These are phyloP conservation scores for Calcarisporium arbuscula DNA, from an alignment of 2,329 filamentous ascomycete genomes.

Conservation along the genomic window DNA sequence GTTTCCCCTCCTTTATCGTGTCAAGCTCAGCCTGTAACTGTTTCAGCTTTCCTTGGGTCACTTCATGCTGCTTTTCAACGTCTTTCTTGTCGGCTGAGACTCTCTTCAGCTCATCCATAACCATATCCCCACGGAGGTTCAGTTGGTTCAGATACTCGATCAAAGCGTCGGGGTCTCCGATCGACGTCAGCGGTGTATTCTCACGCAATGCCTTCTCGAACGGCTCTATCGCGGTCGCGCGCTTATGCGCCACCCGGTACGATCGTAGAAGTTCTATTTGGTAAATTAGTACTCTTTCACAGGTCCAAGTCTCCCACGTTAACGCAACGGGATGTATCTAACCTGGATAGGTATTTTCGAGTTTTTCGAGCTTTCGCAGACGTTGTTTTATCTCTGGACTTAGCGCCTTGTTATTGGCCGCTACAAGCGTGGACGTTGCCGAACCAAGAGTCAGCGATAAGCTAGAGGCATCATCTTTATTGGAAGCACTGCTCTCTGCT, in stretches of 20 bases:
- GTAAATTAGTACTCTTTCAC: constrained; percentile 2
- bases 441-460: no score
- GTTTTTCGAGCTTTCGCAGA: constrained; percentile 79
- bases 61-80: constrained; percentile 69
- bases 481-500: constrained; percentile 7
- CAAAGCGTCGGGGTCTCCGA: constrained; percentile 75
- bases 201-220: constrained; percentile 90
- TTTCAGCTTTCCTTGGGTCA: constrained; percentile 56
- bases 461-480: constrained; percentile 12
- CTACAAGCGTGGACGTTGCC: neutral
- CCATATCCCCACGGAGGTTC: constrained; percentile 82
- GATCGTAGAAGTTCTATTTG: constrained; percentile 74
- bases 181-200: constrained; percentile 84
- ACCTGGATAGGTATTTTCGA: constrained; percentile 85
- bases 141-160: constrained; percentile 87
- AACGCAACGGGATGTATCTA: constrained; percentile 15
- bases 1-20: constrained; percentile 32
- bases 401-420: constrained; percentile 41
- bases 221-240: constrained; percentile 80
- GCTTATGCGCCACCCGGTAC: constrained; percentile 84
- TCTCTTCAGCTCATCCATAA: constrained; percentile 86
- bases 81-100: constrained; percentile 77
- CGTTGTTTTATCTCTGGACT: constrained; percentile 69
- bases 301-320: no score
- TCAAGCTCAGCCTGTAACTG: constrained; percentile 59